A percentile compares a stretch with the other conserved stretches of the same genome.
Evolutionary conservation across 352 stramenopile genomes (phyloP).

Genomic region (Halophytophthora polymorphica): DNA sequence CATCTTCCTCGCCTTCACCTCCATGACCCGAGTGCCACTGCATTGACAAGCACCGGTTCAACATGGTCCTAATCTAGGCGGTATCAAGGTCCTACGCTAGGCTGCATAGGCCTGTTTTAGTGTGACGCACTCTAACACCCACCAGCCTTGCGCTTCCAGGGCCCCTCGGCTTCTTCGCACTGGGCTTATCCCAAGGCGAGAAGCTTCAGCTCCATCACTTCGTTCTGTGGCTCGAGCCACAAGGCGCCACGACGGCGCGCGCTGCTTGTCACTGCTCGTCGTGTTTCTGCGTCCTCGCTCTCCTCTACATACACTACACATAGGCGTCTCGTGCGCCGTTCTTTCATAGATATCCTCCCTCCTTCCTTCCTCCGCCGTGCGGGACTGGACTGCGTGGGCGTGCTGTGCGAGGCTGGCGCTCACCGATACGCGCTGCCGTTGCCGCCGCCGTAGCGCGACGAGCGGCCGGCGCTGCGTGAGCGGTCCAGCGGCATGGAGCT

Average conservation of each 20-base stretch:
- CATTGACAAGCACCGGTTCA: too few relatives aligned
- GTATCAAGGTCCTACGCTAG: constrained; percentile 3
- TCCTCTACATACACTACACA: constrained; percentile 29
- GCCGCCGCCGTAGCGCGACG: constrained; percentile 34
- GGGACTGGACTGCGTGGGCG: too few relatives aligned
- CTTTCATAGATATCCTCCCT: too few relatives aligned
- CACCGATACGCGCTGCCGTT: constrained; percentile 27
- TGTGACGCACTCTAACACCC: neutral
- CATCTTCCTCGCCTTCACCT: neutral
- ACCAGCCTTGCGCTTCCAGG: constrained; percentile 8
- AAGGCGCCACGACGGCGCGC: constrained; percentile 14
- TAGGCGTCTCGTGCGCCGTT: neutral
- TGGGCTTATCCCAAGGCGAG: too few relatives aligned
- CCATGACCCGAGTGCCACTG: neutral
- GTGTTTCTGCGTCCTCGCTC: constrained; percentile 12
- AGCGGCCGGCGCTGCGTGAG: constrained; percentile 42
- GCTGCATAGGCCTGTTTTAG: neutral
- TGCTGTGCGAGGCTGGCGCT: constrained; percentile 7
- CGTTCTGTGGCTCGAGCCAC: neutral
- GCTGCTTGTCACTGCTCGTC: constrained; percentile 19
- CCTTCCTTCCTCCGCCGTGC: too few relatives aligned
- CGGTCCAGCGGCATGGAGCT: constrained; percentile 52
- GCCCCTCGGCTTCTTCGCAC: too few relatives aligned
- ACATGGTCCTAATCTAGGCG: too few relatives aligned
- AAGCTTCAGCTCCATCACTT: too few relatives aligned